Evolutionary conservation across 163 green algal species (phyloP), one percentile per base, ranked within the genome.

Genomic region (Chlamydomonas reinhardtii): DNA sequence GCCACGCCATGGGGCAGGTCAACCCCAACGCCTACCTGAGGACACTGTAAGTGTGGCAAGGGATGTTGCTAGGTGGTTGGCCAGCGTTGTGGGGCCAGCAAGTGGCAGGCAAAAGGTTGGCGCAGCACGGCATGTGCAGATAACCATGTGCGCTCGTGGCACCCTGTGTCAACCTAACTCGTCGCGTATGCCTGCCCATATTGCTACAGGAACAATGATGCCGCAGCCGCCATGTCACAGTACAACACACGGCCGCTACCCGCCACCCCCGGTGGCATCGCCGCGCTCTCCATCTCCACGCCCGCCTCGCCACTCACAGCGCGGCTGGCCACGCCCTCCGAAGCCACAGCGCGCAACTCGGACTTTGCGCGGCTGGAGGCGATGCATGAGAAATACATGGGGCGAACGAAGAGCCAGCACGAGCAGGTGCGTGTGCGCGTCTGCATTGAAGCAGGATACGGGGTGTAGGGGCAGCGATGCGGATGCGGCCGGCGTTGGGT

Each of bases 361-460:
- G 82, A 87, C 72, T 87, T 87, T 62, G 32, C 70, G 9, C 82
- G 82, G 37, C 82, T 87, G 20, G 82, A 87, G 39, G 20, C 72
- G 20, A 82, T 82, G 82, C 82, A 87, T n/a, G 82, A 87, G 20
- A 87, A 87, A 72, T 87, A 82, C 72, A 81, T 87, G 82, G 27
- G 22, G n/a, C 71, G 82, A 5, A 82, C 80, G 0, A 59, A 71
- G 11, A 74, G 70, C 12, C 70, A 79, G 35, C 80, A 86, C 80
- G 80, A 86, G 14, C 32, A 65, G 59, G 59, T 65, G 59, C 8
- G 59, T 16, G 12, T n/a, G n/a, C n/a, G n/a, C n/a, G n/a, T n/a
- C n/a, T n/a, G n/a, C n/a, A n/a, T n/a, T n/a, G n/a, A n/a, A n/a
- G n/a, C n/a, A n/a, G n/a, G n/a, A n/a, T n/a, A n/a, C n/a, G n/a